Evolutionary conservation across 805 yeast species (phyloP), one percentile per base, ranked within the genome.

Genomic region (Ogataea degrootiae): DNA sequence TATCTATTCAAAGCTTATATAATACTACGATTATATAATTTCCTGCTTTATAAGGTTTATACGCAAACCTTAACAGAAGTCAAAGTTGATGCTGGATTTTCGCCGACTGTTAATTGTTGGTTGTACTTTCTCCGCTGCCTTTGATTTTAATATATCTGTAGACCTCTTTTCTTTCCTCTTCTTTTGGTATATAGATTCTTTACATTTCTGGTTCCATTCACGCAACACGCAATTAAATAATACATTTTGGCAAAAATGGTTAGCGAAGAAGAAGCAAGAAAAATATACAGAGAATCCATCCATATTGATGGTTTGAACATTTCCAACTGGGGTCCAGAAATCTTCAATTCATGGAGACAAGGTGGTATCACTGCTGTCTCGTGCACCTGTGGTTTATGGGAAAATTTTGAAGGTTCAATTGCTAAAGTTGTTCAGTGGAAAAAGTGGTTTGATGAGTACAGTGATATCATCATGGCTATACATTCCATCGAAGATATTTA

Each of bases 301-400:
- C 57, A 54, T 38, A 44, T 54, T 38, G 57, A 54, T 46, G 53
- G 56, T 15, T 41, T 54, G 19, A 54, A 54, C 44, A 52, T 54
- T 31, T 47, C 54, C 33, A 54, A 54, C 41, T 52, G 51, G 50
- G 46, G 50, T 7, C 47, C 50, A 17, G 57, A 54, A 15, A 40
- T 54, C 14, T 54, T 54, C 41, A 36, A 49, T 17, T 45, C 51
- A 11, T 54, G 57, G 57, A 48, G 54, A 33, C 45, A 47, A 37
- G 57, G 57, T 19, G 56, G 56, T 22, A 54, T 54, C 46, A 54
- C 57, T 14, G 51, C 46, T 23, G 56, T 54, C 33, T 54, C 56
- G 7, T 52, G 56, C 43, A 54, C 57, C 26, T 47, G 50, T 44
- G 57, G 50, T 21, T 33, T 54, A 7, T 54, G 57, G 57, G 57